These are phyloP conservation scores for Panicum virgatum DNA, from an alignment of 202 grass and related monocot species.

Conservation along the genomic window DNA sequence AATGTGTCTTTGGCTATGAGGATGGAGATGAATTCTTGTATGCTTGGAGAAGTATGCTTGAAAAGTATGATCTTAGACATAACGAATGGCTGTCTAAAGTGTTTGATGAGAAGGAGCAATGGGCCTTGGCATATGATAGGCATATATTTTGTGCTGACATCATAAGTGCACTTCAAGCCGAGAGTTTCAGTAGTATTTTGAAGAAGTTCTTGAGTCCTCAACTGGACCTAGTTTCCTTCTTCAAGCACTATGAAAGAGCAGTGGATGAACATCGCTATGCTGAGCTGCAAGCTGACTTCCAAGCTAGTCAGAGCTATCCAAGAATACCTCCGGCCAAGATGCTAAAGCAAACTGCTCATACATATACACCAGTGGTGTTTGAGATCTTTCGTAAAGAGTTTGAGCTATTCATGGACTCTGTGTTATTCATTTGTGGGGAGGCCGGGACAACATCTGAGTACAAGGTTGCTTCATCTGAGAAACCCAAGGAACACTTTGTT, in stretches of 20 bases:
- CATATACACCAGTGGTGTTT: slow-evolving; percentile 84
- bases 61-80: slow-evolving; percentile 85
- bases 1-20: slow-evolving; percentile 76
- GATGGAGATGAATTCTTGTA: slow-evolving; percentile 73
- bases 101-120: slow-evolving; percentile 76
- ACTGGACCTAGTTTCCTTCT: slow-evolving; percentile 76
- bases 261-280: slow-evolving; percentile 86
- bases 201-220: slow-evolving; percentile 85
- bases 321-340: slow-evolving; percentile 89
- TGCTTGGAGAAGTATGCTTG: slow-evolving; percentile 80
- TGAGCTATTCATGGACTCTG: slow-evolving; percentile 88
- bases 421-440: slow-evolving; percentile 70
- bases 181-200: slow-evolving; percentile 67
- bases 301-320: slow-evolving; percentile 89
- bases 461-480: slow-evolving; percentile 72
- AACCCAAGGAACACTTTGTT: slow-evolving; percentile 71
- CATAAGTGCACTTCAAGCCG: slow-evolving; percentile 64
- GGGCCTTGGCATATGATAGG: slow-evolving; percentile 70
- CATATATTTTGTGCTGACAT: slow-evolving; percentile 89
- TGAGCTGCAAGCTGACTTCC: slow-evolving; percentile 86
- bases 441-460: slow-evolving; percentile 68
- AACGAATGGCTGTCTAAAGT: slow-evolving; percentile 81
- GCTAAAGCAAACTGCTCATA: slow-evolving; percentile 82
- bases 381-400: slow-evolving; percentile 90
- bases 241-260: slow-evolving; percentile 88